A percentile compares a stretch with the other conserved stretches of the same genome.
These are phyloP conservation scores for Diaporthe sp. DNA, from an alignment of 2,329 filamentous ascomycete species.

Conservation along the genomic window DNA sequence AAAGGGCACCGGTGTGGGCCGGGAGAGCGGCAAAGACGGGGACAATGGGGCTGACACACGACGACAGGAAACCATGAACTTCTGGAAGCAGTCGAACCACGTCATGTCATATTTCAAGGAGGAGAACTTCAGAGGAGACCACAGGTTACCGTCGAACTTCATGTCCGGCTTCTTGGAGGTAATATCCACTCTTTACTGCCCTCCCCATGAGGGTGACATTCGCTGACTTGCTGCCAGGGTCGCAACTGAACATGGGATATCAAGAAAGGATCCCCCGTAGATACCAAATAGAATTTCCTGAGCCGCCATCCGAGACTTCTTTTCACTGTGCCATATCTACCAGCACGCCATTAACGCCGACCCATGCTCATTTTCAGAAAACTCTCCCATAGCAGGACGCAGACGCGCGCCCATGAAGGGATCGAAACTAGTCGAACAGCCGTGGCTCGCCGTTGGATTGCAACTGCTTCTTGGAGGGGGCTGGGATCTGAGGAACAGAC, in stretches of 20 bases:
- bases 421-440: conserved; percentile 31
- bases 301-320: conserved; percentile 50
- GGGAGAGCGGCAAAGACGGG: background rate
- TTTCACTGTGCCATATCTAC: conserved; percentile 38
- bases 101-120: conserved; percentile 96
- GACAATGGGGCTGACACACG: conserved; percentile 16
- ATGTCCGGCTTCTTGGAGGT: conserved; percentile 97
- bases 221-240: conserved; percentile 55
- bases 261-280: conserved; percentile 46
- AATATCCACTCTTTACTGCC: conserved; percentile 51
- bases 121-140: conserved; percentile 82
- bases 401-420: background rate
- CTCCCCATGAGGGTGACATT: conserved; percentile 40
- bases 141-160: conserved; percentile 88
- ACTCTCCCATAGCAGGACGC: background rate
- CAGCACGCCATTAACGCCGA: conserved; percentile 41
- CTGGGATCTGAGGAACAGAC: conserved; percentile 59
- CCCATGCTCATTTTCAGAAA: conserved; percentile 33
- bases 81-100: conserved; percentile 97
- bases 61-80: conserved; percentile 94
- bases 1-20: conserved; percentile 44
- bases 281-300: conserved; percentile 48
- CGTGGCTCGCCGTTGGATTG: conserved; percentile 40
- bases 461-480: conserved; percentile 41
- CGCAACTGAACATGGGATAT: conserved; percentile 64